These are phyloP conservation scores for Ceratocystis cacaofunesta DNA, from an alignment of 2,329 filamentous ascomycete species.

Conservation along the genomic window DNA sequence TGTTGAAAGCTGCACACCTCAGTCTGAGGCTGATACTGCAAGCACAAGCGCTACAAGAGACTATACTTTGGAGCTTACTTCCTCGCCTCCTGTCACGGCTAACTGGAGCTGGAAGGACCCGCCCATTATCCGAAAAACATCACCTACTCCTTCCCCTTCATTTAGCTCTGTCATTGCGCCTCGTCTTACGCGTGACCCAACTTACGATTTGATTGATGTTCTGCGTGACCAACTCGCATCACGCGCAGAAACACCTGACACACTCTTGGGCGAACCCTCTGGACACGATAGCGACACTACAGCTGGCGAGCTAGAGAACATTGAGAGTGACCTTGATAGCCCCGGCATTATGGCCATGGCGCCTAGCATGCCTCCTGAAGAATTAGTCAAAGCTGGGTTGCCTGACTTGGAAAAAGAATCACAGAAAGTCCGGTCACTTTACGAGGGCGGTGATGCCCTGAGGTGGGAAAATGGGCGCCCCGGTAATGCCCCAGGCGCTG, in stretches of 20 bases:
- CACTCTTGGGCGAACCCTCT: not conserved
- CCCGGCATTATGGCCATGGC: not conserved
- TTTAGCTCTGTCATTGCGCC: constrained; percentile 9
- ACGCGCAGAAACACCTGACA: not conserved
- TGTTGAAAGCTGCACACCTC: not conserved
- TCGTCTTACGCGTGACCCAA: constrained; percentile 6
- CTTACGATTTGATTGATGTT: constrained; percentile 13
- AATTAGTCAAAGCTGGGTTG: constrained; percentile 35
- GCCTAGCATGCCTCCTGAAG: constrained; percentile 29
- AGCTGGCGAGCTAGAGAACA: not conserved
- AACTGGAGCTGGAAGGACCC: constrained; percentile 7
- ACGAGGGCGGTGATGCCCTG: constrained; percentile 40
- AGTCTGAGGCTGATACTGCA: not conserved
- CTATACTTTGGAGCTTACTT: not conserved
- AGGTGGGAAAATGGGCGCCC: constrained; percentile 36
- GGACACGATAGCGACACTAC: not conserved
- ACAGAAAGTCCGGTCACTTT: constrained; percentile 53
- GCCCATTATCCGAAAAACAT: constrained; percentile 11
- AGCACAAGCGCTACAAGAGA: not conserved
- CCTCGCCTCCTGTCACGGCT: not conserved
- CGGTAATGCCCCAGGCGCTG: not conserved
- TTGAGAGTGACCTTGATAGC: not conserved
- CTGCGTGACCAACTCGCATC: constrained; percentile 1
- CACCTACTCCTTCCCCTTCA: constrained; percentile 15
- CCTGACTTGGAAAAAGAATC: constrained; percentile 45